A percentile compares a stretch with the other conserved stretches of the same genome.
Conservation (phyloP, 768 basidiomycete genomes). For the Suillus tomentosus region DNA sequence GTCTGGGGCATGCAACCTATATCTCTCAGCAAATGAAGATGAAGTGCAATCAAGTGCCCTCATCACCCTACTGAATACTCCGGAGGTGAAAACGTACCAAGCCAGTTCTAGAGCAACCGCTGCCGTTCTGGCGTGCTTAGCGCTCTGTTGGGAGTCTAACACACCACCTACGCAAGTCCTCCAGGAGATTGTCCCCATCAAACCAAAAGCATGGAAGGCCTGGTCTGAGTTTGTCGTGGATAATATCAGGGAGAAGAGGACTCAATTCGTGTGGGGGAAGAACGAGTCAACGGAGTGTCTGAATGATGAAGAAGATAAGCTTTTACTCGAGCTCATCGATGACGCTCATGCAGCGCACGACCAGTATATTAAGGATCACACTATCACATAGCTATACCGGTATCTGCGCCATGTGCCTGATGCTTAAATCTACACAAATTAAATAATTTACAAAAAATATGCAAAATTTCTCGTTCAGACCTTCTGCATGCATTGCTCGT, state of each 20-base stretch:
- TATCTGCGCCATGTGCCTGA: background rate
- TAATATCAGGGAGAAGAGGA: background rate
- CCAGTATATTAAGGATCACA: background rate
- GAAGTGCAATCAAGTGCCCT: conserved; percentile 7
- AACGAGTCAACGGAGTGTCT: background rate
- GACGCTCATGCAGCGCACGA: conserved; percentile 7
- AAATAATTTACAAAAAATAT: no score
- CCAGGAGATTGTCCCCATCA: conserved; percentile 1
- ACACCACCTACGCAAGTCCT: background rate
- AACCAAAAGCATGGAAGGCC: background rate
- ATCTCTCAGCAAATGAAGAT: conserved; percentile 20
- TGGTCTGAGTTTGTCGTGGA: background rate
- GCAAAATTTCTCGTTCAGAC: no score
- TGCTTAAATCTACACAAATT: background rate
- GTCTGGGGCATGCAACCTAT: conserved; percentile 35
- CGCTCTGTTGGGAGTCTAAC: conserved; percentile 4
- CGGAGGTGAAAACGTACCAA: conserved; percentile 7
- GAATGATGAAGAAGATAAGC: background rate
- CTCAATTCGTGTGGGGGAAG: background rate
- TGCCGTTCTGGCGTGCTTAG: conserved; percentile 6
- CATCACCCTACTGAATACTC: conserved; percentile 2
- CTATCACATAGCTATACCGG: background rate
- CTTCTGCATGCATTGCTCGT: no score
- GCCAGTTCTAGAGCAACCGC: conserved; percentile 3
- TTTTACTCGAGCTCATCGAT: background rate